Evolutionary conservation across 1,284 basidiomycete genomes (phyloP).

Genomic region (Neolentinus lepideus): DNA sequence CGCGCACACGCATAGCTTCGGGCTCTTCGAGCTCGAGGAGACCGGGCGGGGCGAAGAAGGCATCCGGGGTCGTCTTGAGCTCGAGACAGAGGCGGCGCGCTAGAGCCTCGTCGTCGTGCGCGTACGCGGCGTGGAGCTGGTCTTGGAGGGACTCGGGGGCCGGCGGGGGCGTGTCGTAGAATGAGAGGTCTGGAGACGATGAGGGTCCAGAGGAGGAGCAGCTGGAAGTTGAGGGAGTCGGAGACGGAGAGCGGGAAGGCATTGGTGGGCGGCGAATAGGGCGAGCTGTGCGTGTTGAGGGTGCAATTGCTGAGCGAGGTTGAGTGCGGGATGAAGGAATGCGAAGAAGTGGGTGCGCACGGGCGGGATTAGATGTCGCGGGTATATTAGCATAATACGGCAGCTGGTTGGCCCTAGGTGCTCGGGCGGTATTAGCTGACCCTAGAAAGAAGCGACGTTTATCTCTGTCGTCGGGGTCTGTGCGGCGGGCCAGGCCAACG

Average conservation of each 20-base stretch:
- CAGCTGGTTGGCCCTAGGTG: constrained; percentile 7
- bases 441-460: constrained; percentile 4
- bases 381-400: neutral
- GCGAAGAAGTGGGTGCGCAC: neutral
- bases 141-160: constrained; percentile 48
- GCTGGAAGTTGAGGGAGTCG: constrained; percentile 5
- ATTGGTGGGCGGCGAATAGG: neutral
- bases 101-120: constrained; percentile 54
- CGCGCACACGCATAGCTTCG: constrained; percentile 25
- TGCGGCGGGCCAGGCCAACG: constrained; percentile 14
- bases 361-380: neutral
- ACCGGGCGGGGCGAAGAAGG: constrained; percentile 51
- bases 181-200: constrained; percentile 21
- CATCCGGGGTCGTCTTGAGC: constrained; percentile 47
- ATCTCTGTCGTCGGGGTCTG: constrained; percentile 6
- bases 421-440: neutral
- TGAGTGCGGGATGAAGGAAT: neutral
- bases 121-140: constrained; percentile 59
- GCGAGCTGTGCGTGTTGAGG: neutral
- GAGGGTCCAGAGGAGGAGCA: constrained; percentile 14
- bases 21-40: constrained; percentile 41
- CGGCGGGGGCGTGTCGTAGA: constrained; percentile 36
- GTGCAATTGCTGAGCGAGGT: neutral
- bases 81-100: constrained; percentile 55
- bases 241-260: constrained; percentile 1